These are phyloP conservation scores for Agaricus subrufescens DNA, from an alignment of 768 basidiomycete species.

Conservation along the genomic window DNA sequence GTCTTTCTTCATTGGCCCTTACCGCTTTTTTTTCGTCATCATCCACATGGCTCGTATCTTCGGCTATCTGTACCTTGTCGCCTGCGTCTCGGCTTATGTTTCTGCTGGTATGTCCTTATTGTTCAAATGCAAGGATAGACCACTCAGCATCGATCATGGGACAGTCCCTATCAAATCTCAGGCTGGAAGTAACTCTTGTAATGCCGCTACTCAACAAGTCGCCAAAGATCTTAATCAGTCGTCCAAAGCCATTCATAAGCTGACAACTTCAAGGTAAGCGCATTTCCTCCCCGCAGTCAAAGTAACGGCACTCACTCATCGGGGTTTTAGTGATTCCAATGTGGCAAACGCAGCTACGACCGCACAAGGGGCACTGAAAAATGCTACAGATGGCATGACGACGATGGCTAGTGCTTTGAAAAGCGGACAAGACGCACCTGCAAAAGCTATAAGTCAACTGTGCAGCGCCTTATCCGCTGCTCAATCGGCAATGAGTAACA, in stretches of 20 bases:
- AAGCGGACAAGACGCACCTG: slow-evolving; percentile 15
- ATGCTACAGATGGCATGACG: slow-evolving; percentile 19
- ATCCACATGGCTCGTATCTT: slow-evolving; percentile 4
- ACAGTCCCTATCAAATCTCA: slow-evolving; percentile 8
- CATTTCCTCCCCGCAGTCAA: not conserved
- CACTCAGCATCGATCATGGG: not conserved
- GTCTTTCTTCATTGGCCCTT: not conserved
- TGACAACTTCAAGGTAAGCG: slow-evolving; percentile 9
- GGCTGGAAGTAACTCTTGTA: slow-evolving; percentile 15
- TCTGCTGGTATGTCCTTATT: not conserved
- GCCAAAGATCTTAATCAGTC: slow-evolving; percentile 19
- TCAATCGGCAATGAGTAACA: slow-evolving; percentile 16
- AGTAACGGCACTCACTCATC: not conserved
- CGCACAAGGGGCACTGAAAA: slow-evolving; percentile 17
- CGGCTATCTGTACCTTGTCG: not conserved
- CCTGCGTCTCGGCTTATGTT: not conserved
- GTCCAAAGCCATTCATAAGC: slow-evolving; percentile 16
- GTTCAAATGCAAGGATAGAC: too few relatives aligned
- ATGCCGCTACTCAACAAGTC: slow-evolving; percentile 20
- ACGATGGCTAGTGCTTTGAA: slow-evolving; percentile 19
- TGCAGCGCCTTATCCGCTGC: slow-evolving; percentile 16
- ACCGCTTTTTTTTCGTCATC: not conserved
- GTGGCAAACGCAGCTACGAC: slow-evolving; percentile 18
- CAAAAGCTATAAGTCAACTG: slow-evolving; percentile 18
- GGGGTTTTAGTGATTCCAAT: slow-evolving; percentile 15